Percentiles rank a stretch among this genome's conserved stretches.
These are phyloP conservation scores for Mortierella antarctica DNA, from an alignment of 192 early-diverging fungal species.

Conservation along the genomic window DNA sequence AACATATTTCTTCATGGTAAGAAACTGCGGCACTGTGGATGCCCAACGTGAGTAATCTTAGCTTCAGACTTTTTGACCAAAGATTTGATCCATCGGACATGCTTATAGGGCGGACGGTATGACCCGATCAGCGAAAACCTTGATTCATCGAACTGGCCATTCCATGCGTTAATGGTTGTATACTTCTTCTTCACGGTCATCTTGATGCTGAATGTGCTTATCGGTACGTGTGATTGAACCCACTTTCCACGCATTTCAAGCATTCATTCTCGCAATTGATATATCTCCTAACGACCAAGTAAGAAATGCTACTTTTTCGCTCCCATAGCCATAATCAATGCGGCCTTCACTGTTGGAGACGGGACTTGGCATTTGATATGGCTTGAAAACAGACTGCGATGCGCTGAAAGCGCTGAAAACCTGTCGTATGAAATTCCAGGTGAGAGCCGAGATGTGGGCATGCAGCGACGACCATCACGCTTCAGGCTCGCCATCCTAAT, in stretches of 20 bases:
- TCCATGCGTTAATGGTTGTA: conserved; percentile 5
- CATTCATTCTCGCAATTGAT: neutral
- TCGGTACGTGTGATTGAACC: too few species aligned
- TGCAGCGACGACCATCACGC: too few species aligned
- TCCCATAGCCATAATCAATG: neutral
- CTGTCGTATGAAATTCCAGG: conserved; percentile 1
- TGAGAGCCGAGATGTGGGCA: neutral
- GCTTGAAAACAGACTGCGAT: neutral
- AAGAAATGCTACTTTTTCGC: too few species aligned
- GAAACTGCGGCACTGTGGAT: too few species aligned
- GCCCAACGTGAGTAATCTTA: too few species aligned
- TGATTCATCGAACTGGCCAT: neutral
- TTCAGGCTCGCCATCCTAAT: too few species aligned
- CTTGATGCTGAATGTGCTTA: conserved; percentile 20
- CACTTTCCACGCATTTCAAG: neutral
- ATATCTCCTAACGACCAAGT: neutral
- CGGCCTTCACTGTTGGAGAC: neutral
- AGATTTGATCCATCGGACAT: too few species aligned
- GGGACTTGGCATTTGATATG: neutral
- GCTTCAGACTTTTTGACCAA: too few species aligned
- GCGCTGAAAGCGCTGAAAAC: neutral
- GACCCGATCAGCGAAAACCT: neutral
- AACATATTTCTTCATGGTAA: too few species aligned
- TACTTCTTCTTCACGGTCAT: conserved; percentile 21
- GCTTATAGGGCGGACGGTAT: too few species aligned